phyloP scores from a whole-genome alignment of 2,329 filamentous ascomycete genomes.

The Exutisphaerella laricina region DNA sequence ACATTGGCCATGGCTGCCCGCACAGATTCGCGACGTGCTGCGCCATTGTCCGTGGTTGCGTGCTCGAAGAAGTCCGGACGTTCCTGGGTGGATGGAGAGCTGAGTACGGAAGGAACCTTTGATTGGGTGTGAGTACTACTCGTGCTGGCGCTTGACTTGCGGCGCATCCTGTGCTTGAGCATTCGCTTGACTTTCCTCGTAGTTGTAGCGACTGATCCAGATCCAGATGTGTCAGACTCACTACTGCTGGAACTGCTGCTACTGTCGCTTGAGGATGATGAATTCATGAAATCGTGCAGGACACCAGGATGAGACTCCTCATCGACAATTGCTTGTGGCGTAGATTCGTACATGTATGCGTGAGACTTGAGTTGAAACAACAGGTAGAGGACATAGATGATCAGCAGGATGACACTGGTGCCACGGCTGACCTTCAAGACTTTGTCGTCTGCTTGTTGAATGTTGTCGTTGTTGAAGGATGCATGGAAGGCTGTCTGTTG shows the following conservation, averaged over 20 bases:
- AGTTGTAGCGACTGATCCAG: constrained; percentile 55
- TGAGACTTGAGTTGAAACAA: constrained; percentile 90
- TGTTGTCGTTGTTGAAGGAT: constrained; percentile 55
- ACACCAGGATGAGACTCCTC: constrained; percentile 84
- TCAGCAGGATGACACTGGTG: constrained; percentile 76
- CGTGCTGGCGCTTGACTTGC: constrained; percentile 71
- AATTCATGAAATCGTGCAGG: constrained; percentile 73
- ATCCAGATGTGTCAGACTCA: constrained; percentile 65
- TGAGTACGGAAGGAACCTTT: constrained; percentile 38
- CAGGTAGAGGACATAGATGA: constrained; percentile 79
- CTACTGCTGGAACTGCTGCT: constrained; percentile 37
- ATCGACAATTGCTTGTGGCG: constrained; percentile 86
- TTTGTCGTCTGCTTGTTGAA: constrained; percentile 56
- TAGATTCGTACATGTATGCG: constrained; percentile 86
- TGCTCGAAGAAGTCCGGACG: constrained; percentile 38
- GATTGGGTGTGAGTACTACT: constrained; percentile 54
- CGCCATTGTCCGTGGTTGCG: constrained; percentile 17
- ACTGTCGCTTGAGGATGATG: constrained; percentile 54
- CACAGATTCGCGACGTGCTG: constrained; percentile 34
- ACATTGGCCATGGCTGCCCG: constrained; percentile 44
- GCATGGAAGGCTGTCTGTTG: constrained; percentile 80
- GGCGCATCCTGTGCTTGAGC: constrained; percentile 62
- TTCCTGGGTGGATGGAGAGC: constrained; percentile 40
- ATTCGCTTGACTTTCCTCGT: constrained; percentile 66
- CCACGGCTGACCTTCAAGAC: constrained; percentile 83